A percentile compares a stretch with the other conserved stretches of the same genome.
These are phyloP conservation scores for Calendula officinalis DNA, from an alignment of 129 eudicot genomes.

Conservation along the genomic window DNA sequence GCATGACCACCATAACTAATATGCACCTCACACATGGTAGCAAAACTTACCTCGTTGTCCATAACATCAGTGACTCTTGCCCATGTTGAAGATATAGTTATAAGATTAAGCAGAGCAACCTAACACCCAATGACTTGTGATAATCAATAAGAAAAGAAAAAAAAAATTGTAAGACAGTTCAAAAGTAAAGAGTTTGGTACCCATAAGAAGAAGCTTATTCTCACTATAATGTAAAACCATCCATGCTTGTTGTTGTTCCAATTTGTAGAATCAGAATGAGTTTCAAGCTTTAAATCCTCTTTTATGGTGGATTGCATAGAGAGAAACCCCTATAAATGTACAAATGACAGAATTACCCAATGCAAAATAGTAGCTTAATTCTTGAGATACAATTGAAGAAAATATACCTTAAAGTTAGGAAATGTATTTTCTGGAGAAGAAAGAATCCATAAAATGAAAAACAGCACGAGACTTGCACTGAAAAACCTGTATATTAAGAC, in stretches of 20 bases:
- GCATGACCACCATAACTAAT: constrained; percentile 10
- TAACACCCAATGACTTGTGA: constrained; percentile 10
- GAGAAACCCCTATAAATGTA: constrained; percentile 42
- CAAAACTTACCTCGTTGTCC: constrained; percentile 78
- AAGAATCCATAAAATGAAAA: constrained; percentile 69
- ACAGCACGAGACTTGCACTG: constrained; percentile 68
- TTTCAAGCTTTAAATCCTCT: constrained; percentile 62
- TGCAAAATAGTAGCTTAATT: constrained; percentile 2
- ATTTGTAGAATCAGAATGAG: constrained; percentile 29
- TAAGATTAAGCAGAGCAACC: constrained; percentile 90
- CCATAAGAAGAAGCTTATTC: constrained; percentile 91
- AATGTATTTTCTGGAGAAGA: constrained; percentile 66
- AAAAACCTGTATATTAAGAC: constrained; percentile 90
- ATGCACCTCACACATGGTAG: constrained; percentile 12
- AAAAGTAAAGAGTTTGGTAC: constrained; percentile 38
- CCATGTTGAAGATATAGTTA: constrained; percentile 98
- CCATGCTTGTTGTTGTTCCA: constrained; percentile 64
- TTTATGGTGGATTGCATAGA: constrained; percentile 47
- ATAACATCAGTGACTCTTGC: constrained; percentile 94
- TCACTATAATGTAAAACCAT: constrained; percentile 83
- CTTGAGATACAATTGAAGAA: constrained; percentile 1
- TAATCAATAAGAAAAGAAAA: constrained; percentile 12
- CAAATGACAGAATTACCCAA: background rate
- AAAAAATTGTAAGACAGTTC: background rate
- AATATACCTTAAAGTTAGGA: constrained; percentile 52